A percentile compares a stretch with the other conserved stretches of the same genome.
Evolutionary conservation across 1,284 basidiomycete species (phyloP).

Genomic region (Nidula niveotomentosa): DNA sequence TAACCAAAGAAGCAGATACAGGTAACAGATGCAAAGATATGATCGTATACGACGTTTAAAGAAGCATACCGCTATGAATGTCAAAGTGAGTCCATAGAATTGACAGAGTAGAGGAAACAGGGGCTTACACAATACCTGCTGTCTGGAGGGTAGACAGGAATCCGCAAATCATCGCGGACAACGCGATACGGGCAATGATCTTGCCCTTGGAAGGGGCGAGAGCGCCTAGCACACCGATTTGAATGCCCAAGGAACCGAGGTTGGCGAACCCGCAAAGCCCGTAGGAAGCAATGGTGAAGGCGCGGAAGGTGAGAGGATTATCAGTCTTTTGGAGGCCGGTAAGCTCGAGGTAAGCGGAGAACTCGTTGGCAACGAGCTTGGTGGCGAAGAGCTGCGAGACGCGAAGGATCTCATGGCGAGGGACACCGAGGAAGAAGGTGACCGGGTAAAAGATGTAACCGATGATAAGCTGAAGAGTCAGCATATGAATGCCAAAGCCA

Average conservation of each 20-base stretch:
- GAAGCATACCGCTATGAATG: slow-evolving; percentile 45
- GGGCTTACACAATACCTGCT: slow-evolving; percentile 65
- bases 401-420: slow-evolving; percentile 67
- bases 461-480: slow-evolving; percentile 84
- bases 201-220: slow-evolving; percentile 78
- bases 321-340: slow-evolving; percentile 39
- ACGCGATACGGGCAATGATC: slow-evolving; percentile 70
- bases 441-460: slow-evolving; percentile 89
- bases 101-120: slow-evolving; percentile 2
- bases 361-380: slow-evolving; percentile 89
- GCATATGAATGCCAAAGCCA: slow-evolving; percentile 80
- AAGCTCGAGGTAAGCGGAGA: slow-evolving; percentile 75
- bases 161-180: slow-evolving; percentile 80
- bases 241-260: slow-evolving; percentile 83
- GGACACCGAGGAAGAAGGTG: slow-evolving; percentile 82
- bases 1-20: too few relatives aligned
- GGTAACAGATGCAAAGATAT: too few relatives aligned
- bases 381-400: slow-evolving; percentile 83
- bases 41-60: slow-evolving; percentile 20
- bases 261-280: slow-evolving; percentile 92
- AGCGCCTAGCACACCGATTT: slow-evolving; percentile 86
- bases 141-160: slow-evolving; percentile 77
- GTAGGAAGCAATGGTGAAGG: slow-evolving; percentile 78
- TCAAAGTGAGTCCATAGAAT: slow-evolving; percentile 10
- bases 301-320: slow-evolving; percentile 67